phyloP scores from a whole-genome alignment of 2,329 filamentous ascomycete genomes.

The Exophiala alcalophila region DNA sequence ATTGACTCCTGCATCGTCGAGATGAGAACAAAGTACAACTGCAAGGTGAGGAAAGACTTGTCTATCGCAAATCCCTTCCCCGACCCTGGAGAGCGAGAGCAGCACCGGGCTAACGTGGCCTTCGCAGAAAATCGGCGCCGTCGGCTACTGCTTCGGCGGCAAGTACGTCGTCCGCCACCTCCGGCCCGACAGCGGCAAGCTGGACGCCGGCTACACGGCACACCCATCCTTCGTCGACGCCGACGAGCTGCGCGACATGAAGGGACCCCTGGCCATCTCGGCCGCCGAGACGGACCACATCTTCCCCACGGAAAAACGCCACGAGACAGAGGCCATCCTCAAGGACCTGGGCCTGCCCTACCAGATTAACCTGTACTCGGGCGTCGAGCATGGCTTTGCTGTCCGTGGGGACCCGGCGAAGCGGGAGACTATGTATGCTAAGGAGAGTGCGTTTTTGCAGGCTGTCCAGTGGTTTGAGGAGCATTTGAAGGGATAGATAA shows the following conservation, averaged over 20 bases:
- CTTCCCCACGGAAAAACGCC: constrained; percentile 62
- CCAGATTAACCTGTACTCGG: constrained; percentile 73
- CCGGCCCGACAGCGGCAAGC: constrained; percentile 53
- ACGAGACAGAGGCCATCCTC: constrained; percentile 64
- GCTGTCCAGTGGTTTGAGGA: constrained; percentile 74
- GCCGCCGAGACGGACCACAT: constrained; percentile 62
- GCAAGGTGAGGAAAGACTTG: constrained; percentile 29
- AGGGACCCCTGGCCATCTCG: constrained; percentile 66
- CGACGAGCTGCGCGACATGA: constrained; percentile 63
- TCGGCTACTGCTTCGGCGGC: constrained; percentile 34
- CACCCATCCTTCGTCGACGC: constrained; percentile 73
- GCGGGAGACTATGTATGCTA: constrained; percentile 62
- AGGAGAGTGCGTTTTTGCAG: constrained; percentile 78
- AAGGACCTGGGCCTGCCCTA: constrained; percentile 58
- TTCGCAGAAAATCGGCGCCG: constrained; percentile 32
- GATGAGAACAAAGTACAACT: constrained; percentile 32
- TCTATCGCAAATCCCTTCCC: no score
- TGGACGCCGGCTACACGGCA: constrained; percentile 69
- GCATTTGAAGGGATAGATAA: constrained; percentile 36
- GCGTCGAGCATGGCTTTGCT: constrained; percentile 71
- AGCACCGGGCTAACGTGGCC: constrained; percentile 11
- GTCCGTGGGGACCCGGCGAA: constrained; percentile 63
- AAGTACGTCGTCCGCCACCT: constrained; percentile 69
- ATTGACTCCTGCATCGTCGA: constrained; percentile 47
- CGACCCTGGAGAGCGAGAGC: no score